Conservation (phyloP, 129 eudicot genomes). For the Lactuca saligna region DNA sequence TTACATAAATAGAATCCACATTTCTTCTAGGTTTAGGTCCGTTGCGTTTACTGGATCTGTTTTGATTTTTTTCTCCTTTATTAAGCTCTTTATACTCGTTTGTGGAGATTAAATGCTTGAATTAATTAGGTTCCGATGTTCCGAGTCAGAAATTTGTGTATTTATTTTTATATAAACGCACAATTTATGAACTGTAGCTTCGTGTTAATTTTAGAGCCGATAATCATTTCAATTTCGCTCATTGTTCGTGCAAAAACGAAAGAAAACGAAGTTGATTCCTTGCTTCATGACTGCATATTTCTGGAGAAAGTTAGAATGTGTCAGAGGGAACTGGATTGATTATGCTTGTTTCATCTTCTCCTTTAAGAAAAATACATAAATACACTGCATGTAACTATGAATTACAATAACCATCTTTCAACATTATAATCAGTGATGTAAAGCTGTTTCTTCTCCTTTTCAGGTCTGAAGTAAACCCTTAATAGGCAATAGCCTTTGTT, state of each 20-base stretch:
- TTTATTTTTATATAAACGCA: background rate
- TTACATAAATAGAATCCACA: background rate
- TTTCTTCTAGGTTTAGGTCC: constrained; percentile 2
- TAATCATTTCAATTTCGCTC: background rate
- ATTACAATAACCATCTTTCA: background rate
- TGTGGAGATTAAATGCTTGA: constrained; percentile 14
- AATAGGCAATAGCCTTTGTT: background rate
- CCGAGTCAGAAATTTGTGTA: background rate
- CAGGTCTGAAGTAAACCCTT: constrained; percentile 25
- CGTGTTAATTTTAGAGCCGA: background rate
- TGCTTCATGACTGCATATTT: constrained; percentile 1
- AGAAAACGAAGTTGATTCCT: background rate
- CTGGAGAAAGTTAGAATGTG: background rate
- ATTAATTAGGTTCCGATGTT: constrained; percentile 13
- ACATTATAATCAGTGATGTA: background rate
- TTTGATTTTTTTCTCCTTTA: background rate
- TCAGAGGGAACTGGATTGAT: background rate
- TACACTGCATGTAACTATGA: constrained; percentile 7
- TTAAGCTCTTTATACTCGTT: background rate
- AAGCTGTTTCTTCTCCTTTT: constrained; percentile 20
- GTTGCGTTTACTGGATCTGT: constrained; percentile 1
- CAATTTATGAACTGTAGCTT: background rate
- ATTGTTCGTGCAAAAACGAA: background rate
- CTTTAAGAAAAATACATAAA: background rate
- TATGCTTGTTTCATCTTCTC: background rate